Percentiles rank a stretch among this genome's conserved stretches.
Evolutionary conservation across 495 filamentous ascomycete genomes (phyloP).

Genomic region (Trichoderma parareesei): DNA sequence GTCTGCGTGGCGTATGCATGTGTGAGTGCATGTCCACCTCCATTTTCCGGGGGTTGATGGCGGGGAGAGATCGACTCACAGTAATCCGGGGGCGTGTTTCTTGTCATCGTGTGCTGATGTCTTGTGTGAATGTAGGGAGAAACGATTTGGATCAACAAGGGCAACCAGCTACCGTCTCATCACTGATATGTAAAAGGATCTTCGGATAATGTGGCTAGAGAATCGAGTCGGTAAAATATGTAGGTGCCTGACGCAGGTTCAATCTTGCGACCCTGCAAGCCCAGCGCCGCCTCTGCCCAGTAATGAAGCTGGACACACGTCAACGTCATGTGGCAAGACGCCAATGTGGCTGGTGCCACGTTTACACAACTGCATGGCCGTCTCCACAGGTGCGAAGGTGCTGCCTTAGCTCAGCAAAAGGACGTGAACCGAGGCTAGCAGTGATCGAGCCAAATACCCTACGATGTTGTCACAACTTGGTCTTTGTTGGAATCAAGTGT

Average conservation of each 20-base stretch:
- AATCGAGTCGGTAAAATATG: neutral
- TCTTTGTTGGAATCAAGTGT: neutral
- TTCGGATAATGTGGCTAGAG: neutral
- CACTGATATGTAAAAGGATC: neutral
- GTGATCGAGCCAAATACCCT: neutral
- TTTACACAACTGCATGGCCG: neutral
- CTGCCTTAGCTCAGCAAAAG: neutral
- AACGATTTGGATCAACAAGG: neutral
- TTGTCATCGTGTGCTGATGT: constrained; percentile 26
- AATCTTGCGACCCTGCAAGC: neutral
- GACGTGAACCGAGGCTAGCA: neutral
- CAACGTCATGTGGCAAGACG: constrained; percentile 9
- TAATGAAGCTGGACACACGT: neutral
- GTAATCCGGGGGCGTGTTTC: constrained; percentile 40
- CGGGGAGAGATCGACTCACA: constrained; percentile 31
- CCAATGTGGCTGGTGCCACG: constrained; percentile 5
- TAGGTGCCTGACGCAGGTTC: constrained; percentile 6
- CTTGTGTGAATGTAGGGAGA: neutral
- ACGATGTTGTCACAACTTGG: neutral
- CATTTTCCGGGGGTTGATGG: constrained; percentile 9
- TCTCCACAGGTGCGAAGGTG: neutral
- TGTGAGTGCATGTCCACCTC: constrained; percentile 11
- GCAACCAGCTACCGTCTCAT: neutral
- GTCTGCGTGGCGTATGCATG: constrained; percentile 29
- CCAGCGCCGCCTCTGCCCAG: neutral